A percentile compares a stretch with the other conserved stretches of the same genome.
These are phyloP conservation scores for Zygoascus biomembranicola DNA, from an alignment of 805 yeast genomes.

Conservation along the genomic window DNA sequence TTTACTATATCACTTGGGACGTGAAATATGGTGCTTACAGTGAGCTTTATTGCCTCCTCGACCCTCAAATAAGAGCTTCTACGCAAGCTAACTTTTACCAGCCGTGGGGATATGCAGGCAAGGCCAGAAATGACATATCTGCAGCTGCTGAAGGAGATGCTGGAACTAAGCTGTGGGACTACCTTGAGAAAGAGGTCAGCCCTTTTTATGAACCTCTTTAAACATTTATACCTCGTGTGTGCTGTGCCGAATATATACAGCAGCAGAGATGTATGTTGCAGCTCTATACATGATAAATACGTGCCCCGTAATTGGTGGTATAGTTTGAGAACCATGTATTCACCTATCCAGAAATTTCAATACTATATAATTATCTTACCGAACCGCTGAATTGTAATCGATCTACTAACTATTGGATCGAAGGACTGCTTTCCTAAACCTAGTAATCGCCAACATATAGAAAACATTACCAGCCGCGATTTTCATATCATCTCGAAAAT, in stretches of 20 bases:
- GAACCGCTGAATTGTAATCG: too few species aligned
- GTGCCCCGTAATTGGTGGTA: too few species aligned
- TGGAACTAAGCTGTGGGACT: constrained; percentile 30
- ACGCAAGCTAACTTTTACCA: constrained; percentile 32
- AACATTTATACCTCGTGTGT: too few species aligned
- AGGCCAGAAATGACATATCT: constrained; percentile 31
- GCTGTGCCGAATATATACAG: too few species aligned
- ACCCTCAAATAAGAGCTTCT: constrained; percentile 29
- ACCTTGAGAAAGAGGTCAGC: constrained; percentile 25
- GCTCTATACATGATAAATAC: too few species aligned
- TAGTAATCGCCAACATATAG: not conserved
- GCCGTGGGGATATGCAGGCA: constrained; percentile 38
- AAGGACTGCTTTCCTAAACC: not conserved
- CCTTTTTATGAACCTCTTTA: not conserved
- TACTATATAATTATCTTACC: too few species aligned
- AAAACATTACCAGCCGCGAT: not conserved
- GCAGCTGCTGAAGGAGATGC: constrained; percentile 27
- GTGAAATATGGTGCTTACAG: constrained; percentile 35
- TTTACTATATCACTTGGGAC: constrained; percentile 9
- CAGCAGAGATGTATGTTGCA: too few species aligned
- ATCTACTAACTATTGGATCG: too few species aligned
- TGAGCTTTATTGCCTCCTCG: constrained; percentile 36
- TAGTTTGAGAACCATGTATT: too few species aligned
- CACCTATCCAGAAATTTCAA: too few species aligned
- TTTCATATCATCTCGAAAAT: not conserved